phyloP scores from a whole-genome alignment of 208 protist species.

The Trypanosoma cruzi region DNA sequence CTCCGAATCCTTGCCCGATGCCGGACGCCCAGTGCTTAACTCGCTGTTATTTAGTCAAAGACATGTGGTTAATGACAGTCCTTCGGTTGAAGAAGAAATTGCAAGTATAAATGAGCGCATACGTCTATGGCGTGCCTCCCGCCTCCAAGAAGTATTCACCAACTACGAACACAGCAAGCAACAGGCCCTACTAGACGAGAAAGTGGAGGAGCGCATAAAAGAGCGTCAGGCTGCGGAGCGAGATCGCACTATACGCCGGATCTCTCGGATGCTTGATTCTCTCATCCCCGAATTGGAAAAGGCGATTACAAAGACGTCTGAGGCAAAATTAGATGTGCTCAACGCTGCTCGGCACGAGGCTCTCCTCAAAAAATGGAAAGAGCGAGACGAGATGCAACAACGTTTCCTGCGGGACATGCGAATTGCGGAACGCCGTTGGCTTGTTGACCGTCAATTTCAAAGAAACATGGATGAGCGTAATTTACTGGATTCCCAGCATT shows the following conservation, averaged over 20 bases:
- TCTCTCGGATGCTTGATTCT: constrained; percentile 36
- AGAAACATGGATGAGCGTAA: constrained; percentile 36
- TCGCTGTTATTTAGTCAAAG: constrained; percentile 35
- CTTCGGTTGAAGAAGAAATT: constrained; percentile 42
- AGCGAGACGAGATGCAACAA: constrained; percentile 22
- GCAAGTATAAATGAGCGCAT: constrained; percentile 27
- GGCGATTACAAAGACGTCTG: neutral
- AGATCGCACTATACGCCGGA: constrained; percentile 54
- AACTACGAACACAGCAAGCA: constrained; percentile 17
- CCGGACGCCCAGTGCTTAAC: constrained; percentile 27
- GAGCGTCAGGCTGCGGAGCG: constrained; percentile 40
- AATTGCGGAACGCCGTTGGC: constrained; percentile 25
- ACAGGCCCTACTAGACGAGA: constrained; percentile 24
- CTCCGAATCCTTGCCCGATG: constrained; percentile 24
- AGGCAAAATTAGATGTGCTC: neutral
- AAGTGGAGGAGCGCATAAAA: constrained; percentile 46
- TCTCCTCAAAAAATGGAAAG: constrained; percentile 15
- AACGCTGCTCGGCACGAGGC: neutral
- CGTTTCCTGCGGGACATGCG: constrained; percentile 25
- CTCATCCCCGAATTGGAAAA: constrained; percentile 35
- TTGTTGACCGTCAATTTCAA: constrained; percentile 38
- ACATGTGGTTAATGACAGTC: constrained; percentile 28
- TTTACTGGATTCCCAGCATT: constrained; percentile 25
- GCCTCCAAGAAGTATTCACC: constrained; percentile 30
- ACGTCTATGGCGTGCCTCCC: constrained; percentile 34